Evolutionary conservation across 805 yeast genomes (phyloP).

Genomic region (Pichia californica): DNA sequence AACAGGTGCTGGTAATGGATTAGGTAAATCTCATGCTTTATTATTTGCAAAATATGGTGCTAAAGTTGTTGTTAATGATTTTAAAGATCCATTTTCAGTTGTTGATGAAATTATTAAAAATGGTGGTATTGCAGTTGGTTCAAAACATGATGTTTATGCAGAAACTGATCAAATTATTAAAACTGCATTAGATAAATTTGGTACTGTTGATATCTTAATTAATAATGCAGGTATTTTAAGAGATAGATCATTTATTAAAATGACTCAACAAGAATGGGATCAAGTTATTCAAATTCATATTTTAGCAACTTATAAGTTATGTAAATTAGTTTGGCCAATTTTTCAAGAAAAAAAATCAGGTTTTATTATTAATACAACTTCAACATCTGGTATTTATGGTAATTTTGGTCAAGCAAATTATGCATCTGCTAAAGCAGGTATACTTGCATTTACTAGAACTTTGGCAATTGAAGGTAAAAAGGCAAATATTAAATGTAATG

Average conservation of each 20-base stretch:
- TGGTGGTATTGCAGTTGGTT: slow-evolving; percentile 75
- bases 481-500: slow-evolving; percentile 66
- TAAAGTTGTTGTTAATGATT: slow-evolving; percentile 89
- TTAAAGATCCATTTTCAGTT: slow-evolving; percentile 63
- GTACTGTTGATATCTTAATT: slow-evolving; percentile 76
- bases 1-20: slow-evolving; percentile 94
- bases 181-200: slow-evolving; percentile 70
- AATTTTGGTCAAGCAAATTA: slow-evolving; percentile 97
- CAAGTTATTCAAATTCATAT: slow-evolving; percentile 77
- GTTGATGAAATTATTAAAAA: slow-evolving; percentile 66
- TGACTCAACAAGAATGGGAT: slow-evolving; percentile 81
- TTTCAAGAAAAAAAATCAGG: slow-evolving; percentile 76
- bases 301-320: slow-evolving; percentile 70
- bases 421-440: slow-evolving; percentile 87
- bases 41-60: slow-evolving; percentile 89
- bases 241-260: slow-evolving; percentile 80
- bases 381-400: slow-evolving; percentile 96
- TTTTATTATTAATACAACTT: slow-evolving; percentile 78
- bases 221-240: slow-evolving; percentile 95
- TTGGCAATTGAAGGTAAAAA: slow-evolving; percentile 88
- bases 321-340: slow-evolving; percentile 90
- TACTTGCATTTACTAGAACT: slow-evolving; percentile 78
- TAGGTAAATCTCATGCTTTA: slow-evolving; percentile 86
- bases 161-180: slow-evolving; percentile 71
- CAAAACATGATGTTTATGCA: slow-evolving; percentile 71